Evolutionary conservation across 179 eudicot genomes (phyloP), one percentile per base, ranked within the genome.

Genomic region (Vitellaria paradoxa): DNA sequence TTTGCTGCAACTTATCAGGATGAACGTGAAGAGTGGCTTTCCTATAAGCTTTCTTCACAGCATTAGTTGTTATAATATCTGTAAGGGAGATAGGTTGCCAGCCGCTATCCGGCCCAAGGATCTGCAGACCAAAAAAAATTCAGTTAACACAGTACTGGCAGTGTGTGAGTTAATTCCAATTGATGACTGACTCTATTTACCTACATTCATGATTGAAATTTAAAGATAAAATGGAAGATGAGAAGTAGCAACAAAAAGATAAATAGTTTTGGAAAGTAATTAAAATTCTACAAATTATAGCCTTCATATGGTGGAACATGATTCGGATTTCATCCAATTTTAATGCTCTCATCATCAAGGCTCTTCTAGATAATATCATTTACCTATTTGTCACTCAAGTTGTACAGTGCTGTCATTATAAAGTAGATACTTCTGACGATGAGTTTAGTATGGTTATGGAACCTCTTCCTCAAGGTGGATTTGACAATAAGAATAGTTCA

Each of bases 1-100:
- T 84, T 76, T 96, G 99, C 82, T 96, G 99, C 85, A 96, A 76
- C 79, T 96, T 96, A 81, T 96, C 99, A 78, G 99, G 99, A 83
- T 96, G 99, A 84, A 96, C 99, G 79, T 89, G 91, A 8, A 96
- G 91, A 74, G 91, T 91, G 37, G 99, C 98, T 84, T 85, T 96
- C 75, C 93, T 89, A 82, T 93, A 96, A 78, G 98, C 95, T 84
- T 96, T 96, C 85, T 93, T 92, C 50, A 96, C 99, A 65, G 98
- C 93, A 76, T 81, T 84, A 65, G 93, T 81, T 63, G 91, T 85
- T 74, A 96, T 65, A 68, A 96, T 88, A 50, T 93, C 99, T 47
- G 93, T 88, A 72, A 93, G 82, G 56, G 98, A 78, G 75, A 92
- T 80, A 57, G 98, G 87, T 84, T 91, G 94, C 99, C 99, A 96